phyloP scores from a whole-genome alignment of 345 rosid species.

The Ricinus communis region DNA sequence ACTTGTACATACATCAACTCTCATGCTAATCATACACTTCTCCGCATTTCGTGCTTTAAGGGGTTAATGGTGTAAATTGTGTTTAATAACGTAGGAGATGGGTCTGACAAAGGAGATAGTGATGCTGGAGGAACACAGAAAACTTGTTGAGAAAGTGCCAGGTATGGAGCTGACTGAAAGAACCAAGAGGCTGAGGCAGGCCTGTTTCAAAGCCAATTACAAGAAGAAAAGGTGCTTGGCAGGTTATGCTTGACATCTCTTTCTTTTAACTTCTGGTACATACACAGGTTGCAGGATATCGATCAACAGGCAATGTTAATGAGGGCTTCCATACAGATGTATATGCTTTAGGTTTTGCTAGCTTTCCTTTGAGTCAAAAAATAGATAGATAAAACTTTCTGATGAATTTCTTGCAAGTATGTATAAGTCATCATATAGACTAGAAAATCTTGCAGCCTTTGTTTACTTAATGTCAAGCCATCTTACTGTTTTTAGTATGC shows the following conservation, averaged over 20 bases:
- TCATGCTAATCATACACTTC: too few species aligned
- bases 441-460: too few species aligned
- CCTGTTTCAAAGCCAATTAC: conserved; percentile 65
- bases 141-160: conserved; percentile 41
- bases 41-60: background rate
- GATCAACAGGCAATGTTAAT: too few species aligned
- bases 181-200: conserved; percentile 60
- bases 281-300: background rate
- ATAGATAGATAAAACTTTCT: too few species aligned
- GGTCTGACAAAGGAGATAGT: conserved; percentile 42
- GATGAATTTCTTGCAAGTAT: too few species aligned
- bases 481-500: too few species aligned
- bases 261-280: background rate
- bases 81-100: conserved; percentile 41
- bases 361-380: too few species aligned
- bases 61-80: too few species aligned
- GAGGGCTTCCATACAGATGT: too few species aligned
- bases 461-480: too few species aligned
- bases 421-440: too few species aligned
- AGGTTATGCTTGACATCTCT: background rate
- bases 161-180: conserved; percentile 46
- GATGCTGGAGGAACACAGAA: conserved; percentile 50
- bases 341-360: too few species aligned
- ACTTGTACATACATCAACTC: background rate
- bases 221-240: conserved; percentile 44